Base-by-base conservation (phyloP, 2,329 filamentous ascomycete genomes). In the Magnaporthiopsis poae region DNA sequence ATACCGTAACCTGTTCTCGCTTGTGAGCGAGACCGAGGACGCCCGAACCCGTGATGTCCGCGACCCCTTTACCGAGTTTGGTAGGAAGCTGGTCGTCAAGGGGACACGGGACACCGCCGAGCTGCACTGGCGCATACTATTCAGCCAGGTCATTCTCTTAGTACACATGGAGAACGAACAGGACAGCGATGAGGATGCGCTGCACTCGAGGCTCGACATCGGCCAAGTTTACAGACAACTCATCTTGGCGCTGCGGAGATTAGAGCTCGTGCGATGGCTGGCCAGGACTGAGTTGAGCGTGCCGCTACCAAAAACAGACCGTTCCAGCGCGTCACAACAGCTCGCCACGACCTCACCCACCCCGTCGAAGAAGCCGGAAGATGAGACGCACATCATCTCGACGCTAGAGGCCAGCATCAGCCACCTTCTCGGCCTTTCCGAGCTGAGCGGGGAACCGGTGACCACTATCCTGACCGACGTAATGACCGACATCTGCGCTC, bases 161-260 rank as follows among this genome's bases (percentile, higher is more conserved):
- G 84, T 95, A 12, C 92, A 97, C 75, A 89, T 98, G 82, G 90
- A 95, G 74, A 88, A 88, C 59, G 91, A 95, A 73, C 27, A 46
- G 1, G 64, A 65, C 29, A 46, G n/a, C 15, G 90, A 93, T 67
- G 85, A 88, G 70, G 87, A 89, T 60, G 86, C 86, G 2, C 80
- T 87, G 46, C 83, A 85, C 70, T 77, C 81, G 59, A 78, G 82
- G 27, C 79, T 90, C 11, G 85, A 88, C 35, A 88, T 95, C 67
- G 86, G 89, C 64, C 79, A 80, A 1, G 86, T 94, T 52, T 94
- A 90, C 77, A 79, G 86, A 72, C 82, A 85, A 62, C 81, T 97
- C 7, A 80, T 95, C 46, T 80, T 82, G n/a, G 84, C 89, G 66
- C 81, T 99, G 25, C 86, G 84, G 70, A 85, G 91, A 69, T 84